Evolutionary conservation across 148 eudicot genomes (phyloP).

Genomic region (Chenopodium berlandieri): DNA sequence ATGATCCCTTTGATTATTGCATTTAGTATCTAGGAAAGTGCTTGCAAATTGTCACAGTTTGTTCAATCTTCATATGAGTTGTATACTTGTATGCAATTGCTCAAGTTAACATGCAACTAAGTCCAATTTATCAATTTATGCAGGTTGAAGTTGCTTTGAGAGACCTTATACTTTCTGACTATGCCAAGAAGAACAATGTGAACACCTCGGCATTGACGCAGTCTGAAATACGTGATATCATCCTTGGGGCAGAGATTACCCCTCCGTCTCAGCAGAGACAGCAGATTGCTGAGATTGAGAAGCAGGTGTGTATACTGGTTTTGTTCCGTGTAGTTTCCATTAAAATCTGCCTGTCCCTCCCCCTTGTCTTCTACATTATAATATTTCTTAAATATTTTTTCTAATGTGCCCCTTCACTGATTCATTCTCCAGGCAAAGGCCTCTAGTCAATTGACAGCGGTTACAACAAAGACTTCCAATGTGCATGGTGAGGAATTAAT

Average conservation of each 20-base stretch:
- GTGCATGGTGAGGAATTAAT: conserved; percentile 95
- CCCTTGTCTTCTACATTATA: not conserved
- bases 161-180: conserved; percentile 93
- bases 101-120: not conserved
- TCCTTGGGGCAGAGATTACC: conserved; percentile 98
- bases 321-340: not conserved
- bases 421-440: conserved; percentile 50
- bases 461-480: conserved; percentile 87
- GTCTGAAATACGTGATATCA: conserved; percentile 96
- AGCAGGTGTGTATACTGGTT: conserved; percentile 44
- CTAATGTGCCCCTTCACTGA: not conserved
- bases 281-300: conserved; percentile 98
- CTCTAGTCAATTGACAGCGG: conserved; percentile 86
- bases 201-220: conserved; percentile 95
- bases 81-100: not conserved
- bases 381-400: not conserved
- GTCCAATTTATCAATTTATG: conserved; percentile 15
- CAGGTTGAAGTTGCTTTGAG: conserved; percentile 99
- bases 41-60: not conserved
- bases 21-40: not conserved
- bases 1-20: not conserved
- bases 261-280: conserved; percentile 98
- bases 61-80: not conserved
- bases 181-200: conserved; percentile 98
- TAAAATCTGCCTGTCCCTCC: not conserved